Percentiles rank a stretch among this genome's conserved stretches.
These are phyloP conservation scores for Dendrobium nobile DNA, from an alignment of 106 monocot genomes.

Conservation along the genomic window DNA sequence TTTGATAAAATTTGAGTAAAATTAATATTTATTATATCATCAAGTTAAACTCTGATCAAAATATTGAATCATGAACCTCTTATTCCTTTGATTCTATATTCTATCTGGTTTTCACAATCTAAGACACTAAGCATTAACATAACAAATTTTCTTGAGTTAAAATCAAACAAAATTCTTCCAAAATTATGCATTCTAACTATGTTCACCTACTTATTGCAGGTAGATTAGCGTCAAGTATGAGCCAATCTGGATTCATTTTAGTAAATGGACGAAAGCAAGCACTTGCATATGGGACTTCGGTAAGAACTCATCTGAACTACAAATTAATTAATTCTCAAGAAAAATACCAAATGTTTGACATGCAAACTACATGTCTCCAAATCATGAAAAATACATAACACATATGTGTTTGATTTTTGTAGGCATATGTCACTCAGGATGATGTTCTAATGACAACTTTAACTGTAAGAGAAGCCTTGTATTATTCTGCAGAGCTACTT, in stretches of 20 bases:
- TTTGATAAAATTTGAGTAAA: no score
- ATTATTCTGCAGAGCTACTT: slow-evolving; percentile 14
- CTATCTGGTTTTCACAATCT: no score
- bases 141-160: neutral
- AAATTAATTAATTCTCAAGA: no score
- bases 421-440: slow-evolving; percentile 18
- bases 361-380: no score
- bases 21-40: no score
- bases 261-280: neutral
- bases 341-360: no score
- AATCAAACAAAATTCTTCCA: no score
- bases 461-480: slow-evolving; percentile 7
- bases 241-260: neutral
- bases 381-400: neutral
- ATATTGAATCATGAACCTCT: no score
- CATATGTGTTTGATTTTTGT: neutral
- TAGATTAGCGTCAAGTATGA: neutral
- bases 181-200: no score
- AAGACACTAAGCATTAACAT: neutral
- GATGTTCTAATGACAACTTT: slow-evolving; percentile 19
- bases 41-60: no score
- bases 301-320: neutral
- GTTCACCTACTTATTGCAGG: neutral
- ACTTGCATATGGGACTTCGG: neutral
- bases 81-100: no score